These are phyloP conservation scores for Collybia mongolica DNA, from an alignment of 768 basidiomycete species.

Conservation along the genomic window DNA sequence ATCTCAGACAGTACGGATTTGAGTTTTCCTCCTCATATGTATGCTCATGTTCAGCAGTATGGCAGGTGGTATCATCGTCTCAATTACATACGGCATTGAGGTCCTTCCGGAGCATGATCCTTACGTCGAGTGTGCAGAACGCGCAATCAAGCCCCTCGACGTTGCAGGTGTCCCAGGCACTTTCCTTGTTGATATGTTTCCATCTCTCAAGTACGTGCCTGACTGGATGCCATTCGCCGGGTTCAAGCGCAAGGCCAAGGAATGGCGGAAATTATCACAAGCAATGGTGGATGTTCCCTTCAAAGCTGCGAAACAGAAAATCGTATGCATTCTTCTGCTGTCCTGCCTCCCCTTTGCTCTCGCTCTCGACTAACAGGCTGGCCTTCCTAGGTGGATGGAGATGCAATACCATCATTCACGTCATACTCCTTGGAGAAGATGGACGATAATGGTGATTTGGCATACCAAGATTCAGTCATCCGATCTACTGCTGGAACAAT, in stretches of 20 bases:
- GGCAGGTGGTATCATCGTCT: slow-evolving; percentile 26
- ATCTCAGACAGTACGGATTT: slow-evolving; percentile 11
- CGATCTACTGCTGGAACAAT: slow-evolving; percentile 15
- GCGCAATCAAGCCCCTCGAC: slow-evolving; percentile 24
- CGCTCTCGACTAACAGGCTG: no score
- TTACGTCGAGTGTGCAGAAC: slow-evolving; percentile 28
- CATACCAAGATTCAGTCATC: slow-evolving; percentile 11
- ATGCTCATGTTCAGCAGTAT: slow-evolving; percentile 1
- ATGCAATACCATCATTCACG: slow-evolving; percentile 12
- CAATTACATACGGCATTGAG: background rate
- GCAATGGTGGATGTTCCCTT: slow-evolving; percentile 22
- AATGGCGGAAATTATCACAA: slow-evolving; percentile 7
- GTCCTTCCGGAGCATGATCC: slow-evolving; percentile 20
- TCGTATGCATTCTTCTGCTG: background rate
- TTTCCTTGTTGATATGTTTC: slow-evolving; percentile 19
- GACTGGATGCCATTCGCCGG: slow-evolving; percentile 16
- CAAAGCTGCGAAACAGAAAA: slow-evolving; percentile 6
- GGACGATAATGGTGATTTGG: slow-evolving; percentile 4
- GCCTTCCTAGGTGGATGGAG: slow-evolving; percentile 11
- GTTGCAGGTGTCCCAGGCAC: slow-evolving; percentile 23
- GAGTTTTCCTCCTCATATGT: background rate
- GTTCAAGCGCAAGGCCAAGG: slow-evolving; percentile 14
- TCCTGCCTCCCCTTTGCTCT: no score
- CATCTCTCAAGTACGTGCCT: slow-evolving; percentile 14
- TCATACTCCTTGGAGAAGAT: slow-evolving; percentile 14